These are phyloP conservation scores for Alternaria burnsii DNA, from an alignment of 2,329 filamentous ascomycete species.

Conservation along the genomic window DNA sequence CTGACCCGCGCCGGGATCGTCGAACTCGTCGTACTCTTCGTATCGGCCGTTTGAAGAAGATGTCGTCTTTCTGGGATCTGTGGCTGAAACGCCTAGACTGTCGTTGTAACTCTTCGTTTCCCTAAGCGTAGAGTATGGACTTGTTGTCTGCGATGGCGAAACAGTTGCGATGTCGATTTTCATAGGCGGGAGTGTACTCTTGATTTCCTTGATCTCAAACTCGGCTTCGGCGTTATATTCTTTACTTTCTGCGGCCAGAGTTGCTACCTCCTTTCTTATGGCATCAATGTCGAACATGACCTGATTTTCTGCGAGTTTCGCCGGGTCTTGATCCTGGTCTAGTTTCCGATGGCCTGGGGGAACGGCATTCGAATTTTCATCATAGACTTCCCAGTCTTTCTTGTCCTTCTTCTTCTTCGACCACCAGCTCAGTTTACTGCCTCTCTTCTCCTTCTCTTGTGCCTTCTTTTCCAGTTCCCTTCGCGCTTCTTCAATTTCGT, in stretches of 20 bases:
- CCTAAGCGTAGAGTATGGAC: conserved; percentile 41
- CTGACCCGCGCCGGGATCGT: conserved; percentile 34
- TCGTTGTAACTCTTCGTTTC: conserved; percentile 55
- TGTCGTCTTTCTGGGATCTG: conserved; percentile 11
- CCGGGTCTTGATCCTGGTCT: conserved; percentile 55
- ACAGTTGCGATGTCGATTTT: conserved; percentile 66
- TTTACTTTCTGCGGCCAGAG: conserved; percentile 74
- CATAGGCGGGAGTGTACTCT: conserved; percentile 90
- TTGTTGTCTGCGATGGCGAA: conserved; percentile 25
- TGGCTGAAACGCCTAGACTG: conserved; percentile 33
- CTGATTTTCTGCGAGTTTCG: conserved; percentile 62
- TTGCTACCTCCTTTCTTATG: conserved; percentile 73
- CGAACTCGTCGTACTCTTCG: conserved; percentile 50
- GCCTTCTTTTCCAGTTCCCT: conserved; percentile 80
- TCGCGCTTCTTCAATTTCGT: conserved; percentile 93
- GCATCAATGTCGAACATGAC: conserved; percentile 96
- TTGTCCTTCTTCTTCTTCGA: conserved; percentile 82
- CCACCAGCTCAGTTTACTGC: conserved; percentile 72
- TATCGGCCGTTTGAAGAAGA: conserved; percentile 25
- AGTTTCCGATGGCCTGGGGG: conserved; percentile 23
- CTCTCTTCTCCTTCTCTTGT: conserved; percentile 67
- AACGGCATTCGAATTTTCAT: conserved; percentile 61
- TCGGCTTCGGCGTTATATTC: conserved; percentile 37
- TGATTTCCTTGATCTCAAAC: conserved; percentile 78
- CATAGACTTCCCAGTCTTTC: conserved; percentile 94